phyloP scores from a whole-genome alignment of 345 rosid species.

The Pistacia vera region DNA sequence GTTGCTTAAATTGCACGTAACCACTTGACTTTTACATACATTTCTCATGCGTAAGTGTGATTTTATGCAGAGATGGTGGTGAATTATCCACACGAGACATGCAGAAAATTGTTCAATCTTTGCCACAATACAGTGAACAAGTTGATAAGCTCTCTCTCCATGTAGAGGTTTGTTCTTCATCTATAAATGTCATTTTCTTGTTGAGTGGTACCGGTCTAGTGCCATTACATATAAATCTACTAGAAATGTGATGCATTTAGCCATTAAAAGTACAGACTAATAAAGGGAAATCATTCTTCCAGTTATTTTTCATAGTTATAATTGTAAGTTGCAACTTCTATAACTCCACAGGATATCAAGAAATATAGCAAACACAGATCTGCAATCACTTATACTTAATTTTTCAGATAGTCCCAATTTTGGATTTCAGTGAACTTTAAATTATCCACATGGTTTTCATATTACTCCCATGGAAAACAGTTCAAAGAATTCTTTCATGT shows the following conservation, averaged over 20 bases:
- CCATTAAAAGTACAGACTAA: neutral
- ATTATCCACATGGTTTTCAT: neutral
- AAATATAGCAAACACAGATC: neutral
- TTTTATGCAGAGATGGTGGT: conserved; percentile 59
- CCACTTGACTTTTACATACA: neutral
- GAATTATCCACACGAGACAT: conserved; percentile 92
- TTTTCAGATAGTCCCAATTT: neutral
- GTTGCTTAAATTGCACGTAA: neutral
- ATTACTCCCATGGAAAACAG: neutral
- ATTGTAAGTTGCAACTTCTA: neutral
- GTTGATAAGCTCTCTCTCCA: conserved; percentile 87
- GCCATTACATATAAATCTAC: neutral
- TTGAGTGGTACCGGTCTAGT: neutral
- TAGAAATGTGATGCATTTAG: conserved; percentile 2
- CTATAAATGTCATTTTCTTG: conserved; percentile 4
- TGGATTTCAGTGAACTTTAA: neutral
- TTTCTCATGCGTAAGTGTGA: conserved; percentile 19
- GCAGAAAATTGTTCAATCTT: conserved; percentile 95
- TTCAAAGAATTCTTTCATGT: neutral
- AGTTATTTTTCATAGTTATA: neutral
- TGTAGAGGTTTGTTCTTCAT: conserved; percentile 71
- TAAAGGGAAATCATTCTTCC: neutral
- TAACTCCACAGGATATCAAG: neutral
- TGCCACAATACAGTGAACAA: conserved; percentile 84
- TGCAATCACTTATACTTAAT: neutral